Conservation (phyloP, 352 stramenopile species). For the Pythium angustatum region DNA sequence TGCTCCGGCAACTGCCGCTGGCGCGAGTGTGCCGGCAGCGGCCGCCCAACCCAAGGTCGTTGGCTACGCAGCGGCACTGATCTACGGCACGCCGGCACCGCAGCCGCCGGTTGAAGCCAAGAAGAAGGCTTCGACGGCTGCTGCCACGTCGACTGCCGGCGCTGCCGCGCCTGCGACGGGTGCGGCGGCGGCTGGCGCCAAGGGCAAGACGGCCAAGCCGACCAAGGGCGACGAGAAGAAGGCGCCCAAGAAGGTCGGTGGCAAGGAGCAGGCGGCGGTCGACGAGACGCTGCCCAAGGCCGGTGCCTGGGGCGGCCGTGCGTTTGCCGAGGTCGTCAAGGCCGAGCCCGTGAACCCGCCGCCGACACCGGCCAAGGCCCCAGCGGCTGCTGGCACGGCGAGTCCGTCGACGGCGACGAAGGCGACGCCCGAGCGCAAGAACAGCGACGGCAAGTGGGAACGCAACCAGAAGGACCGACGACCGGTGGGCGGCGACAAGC, state of each 20-base stretch:
- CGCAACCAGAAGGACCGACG: slow-evolving; percentile 34
- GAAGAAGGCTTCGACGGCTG: slow-evolving; percentile 43
- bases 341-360: slow-evolving; percentile 53
- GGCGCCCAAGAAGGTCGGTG: slow-evolving; percentile 14
- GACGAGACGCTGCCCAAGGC: slow-evolving; percentile 60
- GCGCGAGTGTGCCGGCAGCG: slow-evolving; percentile 10
- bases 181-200: slow-evolving; percentile 18
- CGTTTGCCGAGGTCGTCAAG: slow-evolving; percentile 86
- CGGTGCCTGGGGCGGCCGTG: slow-evolving; percentile 77
- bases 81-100: slow-evolving; percentile 66
- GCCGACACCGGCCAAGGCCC: slow-evolving; percentile 25
- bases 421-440: slow-evolving; percentile 31
- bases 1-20: slow-evolving; percentile 12
- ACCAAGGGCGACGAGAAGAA: slow-evolving; percentile 43
- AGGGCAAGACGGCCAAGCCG: slow-evolving; percentile 36
- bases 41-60: slow-evolving; percentile 44
- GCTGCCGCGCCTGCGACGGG: slow-evolving; percentile 13
- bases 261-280: slow-evolving; percentile 17
- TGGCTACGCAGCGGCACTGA: slow-evolving; percentile 77
- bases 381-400: slow-evolving; percentile 1
- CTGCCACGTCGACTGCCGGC: not conserved
- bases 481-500: slow-evolving; percentile 34
- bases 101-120: slow-evolving; percentile 42
- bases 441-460: slow-evolving; percentile 23
- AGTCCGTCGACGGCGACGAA: slow-evolving; percentile 19